Evolutionary conservation across 2,329 filamentous ascomycete genomes (phyloP).

Genomic region (Aspergillus brunneoviolaceus): DNA sequence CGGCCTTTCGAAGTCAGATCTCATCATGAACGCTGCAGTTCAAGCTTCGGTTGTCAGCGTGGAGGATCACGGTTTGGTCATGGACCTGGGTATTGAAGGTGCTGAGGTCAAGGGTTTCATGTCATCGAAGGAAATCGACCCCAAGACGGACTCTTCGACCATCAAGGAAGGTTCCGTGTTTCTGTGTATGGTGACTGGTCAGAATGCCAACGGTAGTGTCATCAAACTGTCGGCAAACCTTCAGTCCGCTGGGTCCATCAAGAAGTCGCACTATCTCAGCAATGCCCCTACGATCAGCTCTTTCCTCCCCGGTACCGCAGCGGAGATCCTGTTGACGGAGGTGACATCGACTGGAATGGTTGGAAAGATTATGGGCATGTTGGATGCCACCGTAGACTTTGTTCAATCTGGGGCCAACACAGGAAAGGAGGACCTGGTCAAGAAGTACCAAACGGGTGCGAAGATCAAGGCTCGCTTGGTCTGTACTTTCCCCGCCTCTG

Average conservation of each 20-base stretch:
- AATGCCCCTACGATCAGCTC: conserved; percentile 84
- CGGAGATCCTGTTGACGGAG: conserved; percentile 79
- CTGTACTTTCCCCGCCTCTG: conserved; percentile 78
- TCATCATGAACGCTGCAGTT: conserved; percentile 73
- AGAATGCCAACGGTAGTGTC: conserved; percentile 75
- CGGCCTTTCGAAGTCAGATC: conserved; percentile 68
- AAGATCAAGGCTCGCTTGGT: conserved; percentile 85
- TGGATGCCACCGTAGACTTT: conserved; percentile 87
- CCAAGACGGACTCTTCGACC: conserved; percentile 61
- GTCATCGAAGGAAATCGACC: conserved; percentile 75
- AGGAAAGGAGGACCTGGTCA: conserved; percentile 67
- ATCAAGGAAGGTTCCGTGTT: conserved; percentile 82
- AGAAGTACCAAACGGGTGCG: conserved; percentile 77
- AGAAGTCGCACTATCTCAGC: conserved; percentile 64
- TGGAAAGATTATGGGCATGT: conserved; percentile 87
- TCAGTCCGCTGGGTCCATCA: conserved; percentile 66
- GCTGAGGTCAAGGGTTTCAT: conserved; percentile 76
- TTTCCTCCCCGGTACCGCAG: conserved; percentile 87
- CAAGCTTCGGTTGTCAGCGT: conserved; percentile 87
- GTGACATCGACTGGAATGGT: conserved; percentile 71
- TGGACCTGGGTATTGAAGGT: conserved; percentile 79
- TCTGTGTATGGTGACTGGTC: conserved; percentile 75
- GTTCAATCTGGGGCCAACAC: conserved; percentile 81
- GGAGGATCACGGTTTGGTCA: conserved; percentile 93
- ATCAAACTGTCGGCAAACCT: conserved; percentile 79